Base-by-base conservation (phyloP, 352 stramenopile genomes). In the Phytophthora rubi region DNA sequence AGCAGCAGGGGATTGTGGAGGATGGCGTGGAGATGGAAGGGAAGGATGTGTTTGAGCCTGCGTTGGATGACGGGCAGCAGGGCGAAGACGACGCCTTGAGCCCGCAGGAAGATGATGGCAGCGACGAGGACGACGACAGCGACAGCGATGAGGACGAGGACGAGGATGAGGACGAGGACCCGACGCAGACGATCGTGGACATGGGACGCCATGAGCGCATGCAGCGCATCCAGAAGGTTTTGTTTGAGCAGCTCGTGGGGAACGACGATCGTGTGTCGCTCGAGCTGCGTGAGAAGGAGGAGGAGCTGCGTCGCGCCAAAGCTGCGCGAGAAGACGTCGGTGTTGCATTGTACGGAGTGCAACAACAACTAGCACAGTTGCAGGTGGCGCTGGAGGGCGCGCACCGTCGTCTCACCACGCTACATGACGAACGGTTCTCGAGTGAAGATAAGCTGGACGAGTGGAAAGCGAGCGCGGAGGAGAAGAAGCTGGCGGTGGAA, bases 351-450 rank as follows among this genome's bases (percentile, higher is more conserved):
- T 98, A 99, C 65, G 90, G 92, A 16, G 83, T 98, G 59, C 96
- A 99, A 69, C 95, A 99, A 67, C 96, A 99, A 68, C 86, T 99
- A 5, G 93, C 95, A 16, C 82, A 93, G 60, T 79, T 98, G 9
- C 96, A 99, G 61, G 82, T 97, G 42, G 79, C 82, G 48, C 82
- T 99, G 2, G 92, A 98, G 54, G 68, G 70, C n/a, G 87, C 85
- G 5, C 89, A 97, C 47, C 81, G 84, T 26, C 90, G 90, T 52
- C 81, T 94, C 45, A 87, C 83, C 33, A 68, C 53, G 7, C 73
- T 85, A 35, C 85, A 91, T 53, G 85, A 93, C 48, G 82, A 83
- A 21, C 81, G 87, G 3, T 93, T 93, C 65, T 54, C 76, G 47
- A 86, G 77, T 33, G 87, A 94, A 69, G 85, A 94, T 62, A 77